phyloP scores from a whole-genome alignment of 495 filamentous ascomycete species.

The Neurospora tetraspora region DNA sequence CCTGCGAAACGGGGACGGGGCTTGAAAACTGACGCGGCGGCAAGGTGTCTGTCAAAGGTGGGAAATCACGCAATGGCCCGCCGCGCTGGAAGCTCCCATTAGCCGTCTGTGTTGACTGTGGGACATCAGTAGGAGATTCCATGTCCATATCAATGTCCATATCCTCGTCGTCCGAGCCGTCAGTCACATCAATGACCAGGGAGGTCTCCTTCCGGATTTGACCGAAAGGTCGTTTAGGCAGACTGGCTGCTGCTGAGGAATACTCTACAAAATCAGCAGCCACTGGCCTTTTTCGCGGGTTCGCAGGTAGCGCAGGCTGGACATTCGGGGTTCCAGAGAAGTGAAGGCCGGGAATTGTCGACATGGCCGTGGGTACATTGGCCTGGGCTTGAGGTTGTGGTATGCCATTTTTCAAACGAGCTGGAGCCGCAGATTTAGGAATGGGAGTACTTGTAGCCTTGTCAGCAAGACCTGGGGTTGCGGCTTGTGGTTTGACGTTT shows the following conservation, averaged over 20 bases:
- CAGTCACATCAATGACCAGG: slow-evolving; percentile 72
- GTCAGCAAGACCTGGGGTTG: neutral
- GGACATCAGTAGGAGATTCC: slow-evolving; percentile 33
- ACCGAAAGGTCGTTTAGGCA: slow-evolving; percentile 56
- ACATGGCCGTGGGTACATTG: neutral
- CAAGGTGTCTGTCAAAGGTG: slow-evolving; percentile 32
- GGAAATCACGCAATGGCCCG: slow-evolving; percentile 32
- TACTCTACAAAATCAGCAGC: slow-evolving; percentile 71
- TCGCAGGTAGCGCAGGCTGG: slow-evolving; percentile 2
- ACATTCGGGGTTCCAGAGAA: slow-evolving; percentile 1
- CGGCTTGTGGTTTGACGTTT: slow-evolving; percentile 3
- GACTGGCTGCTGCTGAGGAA: slow-evolving; percentile 23
- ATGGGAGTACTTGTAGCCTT: neutral
- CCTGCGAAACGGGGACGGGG: slow-evolving; percentile 22
- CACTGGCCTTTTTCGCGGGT: slow-evolving; percentile 65
- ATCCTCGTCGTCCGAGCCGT: slow-evolving; percentile 33
- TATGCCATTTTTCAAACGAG: neutral
- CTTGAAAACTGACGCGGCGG: slow-evolving; percentile 28
- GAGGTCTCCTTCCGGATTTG: slow-evolving; percentile 37
- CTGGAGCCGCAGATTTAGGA: neutral
- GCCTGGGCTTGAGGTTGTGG: neutral
- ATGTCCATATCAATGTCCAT: slow-evolving; percentile 43
- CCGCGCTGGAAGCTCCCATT: slow-evolving; percentile 19
- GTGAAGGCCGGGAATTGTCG: slow-evolving; percentile 7
- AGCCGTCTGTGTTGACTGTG: slow-evolving; percentile 13